Base-by-base conservation (phyloP, 257 asterid species). In the Przewalskia tangutica region DNA sequence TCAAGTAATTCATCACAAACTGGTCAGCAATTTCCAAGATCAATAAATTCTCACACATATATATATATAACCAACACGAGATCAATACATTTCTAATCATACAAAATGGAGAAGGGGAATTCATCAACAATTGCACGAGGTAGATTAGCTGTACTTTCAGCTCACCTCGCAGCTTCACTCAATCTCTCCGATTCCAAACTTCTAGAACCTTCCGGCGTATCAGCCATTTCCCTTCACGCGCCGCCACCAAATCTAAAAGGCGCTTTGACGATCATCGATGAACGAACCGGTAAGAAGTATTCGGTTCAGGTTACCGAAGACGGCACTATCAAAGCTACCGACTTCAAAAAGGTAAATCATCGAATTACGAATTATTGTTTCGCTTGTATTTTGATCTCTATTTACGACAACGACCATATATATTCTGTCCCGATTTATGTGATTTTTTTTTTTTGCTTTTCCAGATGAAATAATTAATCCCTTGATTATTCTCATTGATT, bases 301-400 rank as follows among this genome's bases (percentile, higher is more conserved):
- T 92, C 88, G 89, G 87, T 92, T 87, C 98, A 89, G 88, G 95
- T 95, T 68, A 89, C 99, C 6, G 94, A 92, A 81, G 93, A 93
- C 8, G 99, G 98, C 85, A 93, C 97, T 9, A 68, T 92, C 85
- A 95, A 84, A 85, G 97, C 99, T 81, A 89, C 97, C 87, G 98
- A 95, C 89, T 84, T 95, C 10, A 95, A 95, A 62, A 94, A 90
- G 97, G 99, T 93, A 2, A 12, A 73, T 38, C 11, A 10, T 44
- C 54, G 18, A 44, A 70, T 70, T 70, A 10, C 5, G n/a, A 44
- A n/a, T 44, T 7, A 36, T 23, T 5, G 32, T 20, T 60, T 6
- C 42, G 42, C 42, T 38, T 38, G 5, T 1, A 38, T 38, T 38
- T 38, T 38, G 42, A 38, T 38, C 42, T 38, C 42, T 38, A 6